Conservation (phyloP, 2,329 filamentous ascomycete species). For the Myriosclerotinia curreyana region DNA sequence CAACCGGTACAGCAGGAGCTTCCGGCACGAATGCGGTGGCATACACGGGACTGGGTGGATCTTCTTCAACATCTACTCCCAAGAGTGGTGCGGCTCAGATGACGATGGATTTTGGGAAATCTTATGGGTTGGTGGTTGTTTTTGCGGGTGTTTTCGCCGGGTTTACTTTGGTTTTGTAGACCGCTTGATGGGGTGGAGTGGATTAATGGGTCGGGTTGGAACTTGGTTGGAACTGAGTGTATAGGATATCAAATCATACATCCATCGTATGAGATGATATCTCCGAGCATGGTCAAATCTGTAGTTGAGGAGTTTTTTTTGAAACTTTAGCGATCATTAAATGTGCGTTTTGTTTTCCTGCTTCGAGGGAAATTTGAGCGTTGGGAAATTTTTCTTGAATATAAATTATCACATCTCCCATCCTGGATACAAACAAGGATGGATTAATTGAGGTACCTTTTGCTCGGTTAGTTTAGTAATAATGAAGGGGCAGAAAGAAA, state of each 20-base stretch:
- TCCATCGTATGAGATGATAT: too few relatives aligned
- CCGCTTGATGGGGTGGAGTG: neutral
- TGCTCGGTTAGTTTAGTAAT: neutral
- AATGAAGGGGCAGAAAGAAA: slow-evolving; percentile 5
- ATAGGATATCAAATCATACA: neutral
- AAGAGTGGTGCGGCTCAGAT: slow-evolving; percentile 40
- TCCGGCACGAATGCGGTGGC: slow-evolving; percentile 37
- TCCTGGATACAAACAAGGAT: slow-evolving; percentile 2
- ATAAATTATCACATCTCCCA: neutral
- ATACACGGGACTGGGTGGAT: slow-evolving; percentile 45
- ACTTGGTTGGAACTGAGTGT: too few relatives aligned
- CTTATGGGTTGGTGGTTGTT: slow-evolving; percentile 55
- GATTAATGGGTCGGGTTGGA: neutral
- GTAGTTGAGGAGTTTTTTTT: slow-evolving; percentile 28
- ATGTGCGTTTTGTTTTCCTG: slow-evolving; percentile 3
- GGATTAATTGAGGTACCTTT: neutral
- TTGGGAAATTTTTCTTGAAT: neutral
- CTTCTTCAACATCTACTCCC: slow-evolving; percentile 29
- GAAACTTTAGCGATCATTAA: slow-evolving; percentile 20
- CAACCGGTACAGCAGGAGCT: slow-evolving; percentile 43
- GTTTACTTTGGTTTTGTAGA: slow-evolving; percentile 52
- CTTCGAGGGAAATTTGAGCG: too few relatives aligned
- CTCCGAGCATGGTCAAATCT: neutral
- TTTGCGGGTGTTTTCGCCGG: slow-evolving; percentile 55
- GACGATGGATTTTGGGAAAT: slow-evolving; percentile 51